Evolutionary conservation across 495 filamentous ascomycete species (phyloP), one percentile per base, ranked within the genome.

Genomic region (Trichoderma orchidacearum): DNA sequence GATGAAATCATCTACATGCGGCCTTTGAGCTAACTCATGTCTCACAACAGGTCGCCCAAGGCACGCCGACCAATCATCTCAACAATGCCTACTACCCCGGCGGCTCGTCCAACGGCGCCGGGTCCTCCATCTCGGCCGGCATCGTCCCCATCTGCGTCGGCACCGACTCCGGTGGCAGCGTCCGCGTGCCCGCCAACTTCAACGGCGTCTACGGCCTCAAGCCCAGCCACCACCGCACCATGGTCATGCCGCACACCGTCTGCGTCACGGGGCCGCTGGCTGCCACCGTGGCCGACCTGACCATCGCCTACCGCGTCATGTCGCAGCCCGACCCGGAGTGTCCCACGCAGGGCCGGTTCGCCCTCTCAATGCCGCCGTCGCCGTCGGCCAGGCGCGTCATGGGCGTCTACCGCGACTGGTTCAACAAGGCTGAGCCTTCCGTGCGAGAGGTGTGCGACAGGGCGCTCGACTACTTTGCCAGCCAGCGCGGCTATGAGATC

Each of bases 151-250:
- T 97, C 59, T 83, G 86, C 5, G 71, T 95, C 8, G 92, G 89
- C 30, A 85, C 85, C 2, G 92, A 97, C 66, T 88, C 89, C 8
- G 91, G 92, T 23, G 92, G 92, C 52, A 89, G 84, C 56, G 83
- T 95, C 56, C 81, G 92, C 9, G 81, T 95, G 53, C 92, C 92
- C 0, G 72, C 87, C 0, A 79, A 82, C 25, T 95, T 86, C 70
- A 94, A 89, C 65, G 92, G 92, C 31, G 71, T 89, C 17, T 96
- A 86, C 72, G 92, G 92, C 13, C 79, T 97, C 31, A 96, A 97
- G 65, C 80, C 90, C 1, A 85, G 81, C 4, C 85, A 95, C 60
- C 79, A 84, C 61, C 82, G 92, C n/a, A 74, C 89, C 13, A 34
- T 36, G 32, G 67, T 74, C 11, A 78, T 77, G 58, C 84, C 79